These are phyloP conservation scores for Sungouiozyma ichnusensis DNA, from an alignment of 805 yeast genomes.

Conservation along the genomic window DNA sequence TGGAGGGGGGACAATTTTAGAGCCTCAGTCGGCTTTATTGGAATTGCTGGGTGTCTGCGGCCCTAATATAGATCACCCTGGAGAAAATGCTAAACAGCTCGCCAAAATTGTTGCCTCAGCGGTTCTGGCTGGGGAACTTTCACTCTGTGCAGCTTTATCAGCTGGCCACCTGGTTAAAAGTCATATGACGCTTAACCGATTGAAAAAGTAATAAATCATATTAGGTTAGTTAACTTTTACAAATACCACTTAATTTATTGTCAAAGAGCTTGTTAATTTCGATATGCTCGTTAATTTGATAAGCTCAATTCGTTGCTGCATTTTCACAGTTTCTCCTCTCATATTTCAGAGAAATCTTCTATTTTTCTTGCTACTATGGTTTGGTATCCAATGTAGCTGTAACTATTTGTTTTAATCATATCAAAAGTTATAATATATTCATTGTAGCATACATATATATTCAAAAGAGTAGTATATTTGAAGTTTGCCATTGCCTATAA, in stretches of 20 bases:
- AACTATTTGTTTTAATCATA: not conserved
- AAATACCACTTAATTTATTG: not conserved
- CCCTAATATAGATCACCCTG: slow-evolving; percentile 88
- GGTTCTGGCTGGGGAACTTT: slow-evolving; percentile 91
- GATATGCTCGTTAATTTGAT: no score
- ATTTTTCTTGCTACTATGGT: not conserved
- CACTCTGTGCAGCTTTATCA: slow-evolving; percentile 90
- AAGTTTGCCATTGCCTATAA: not conserved
- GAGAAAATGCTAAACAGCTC: slow-evolving; percentile 86
- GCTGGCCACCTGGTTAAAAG: slow-evolving; percentile 98
- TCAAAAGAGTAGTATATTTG: not conserved
- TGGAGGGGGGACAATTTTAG: slow-evolving; percentile 97
- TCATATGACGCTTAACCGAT: slow-evolving; percentile 92
- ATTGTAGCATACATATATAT: not conserved
- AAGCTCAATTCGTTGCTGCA: no score
- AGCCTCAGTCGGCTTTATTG: slow-evolving; percentile 93
- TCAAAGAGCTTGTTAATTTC: no score
- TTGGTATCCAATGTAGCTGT: not conserved
- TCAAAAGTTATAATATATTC: not conserved
- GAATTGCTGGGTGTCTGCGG: slow-evolving; percentile 92
- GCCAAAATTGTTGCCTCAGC: slow-evolving; percentile 90
- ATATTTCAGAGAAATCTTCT: not conserved
- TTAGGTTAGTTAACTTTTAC: not conserved
- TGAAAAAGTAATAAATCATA: slow-evolving; percentile 31
- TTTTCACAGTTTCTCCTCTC: no score